Base-by-base conservation (phyloP, 2,329 filamentous ascomycete species). In the Penicillium sp. region DNA sequence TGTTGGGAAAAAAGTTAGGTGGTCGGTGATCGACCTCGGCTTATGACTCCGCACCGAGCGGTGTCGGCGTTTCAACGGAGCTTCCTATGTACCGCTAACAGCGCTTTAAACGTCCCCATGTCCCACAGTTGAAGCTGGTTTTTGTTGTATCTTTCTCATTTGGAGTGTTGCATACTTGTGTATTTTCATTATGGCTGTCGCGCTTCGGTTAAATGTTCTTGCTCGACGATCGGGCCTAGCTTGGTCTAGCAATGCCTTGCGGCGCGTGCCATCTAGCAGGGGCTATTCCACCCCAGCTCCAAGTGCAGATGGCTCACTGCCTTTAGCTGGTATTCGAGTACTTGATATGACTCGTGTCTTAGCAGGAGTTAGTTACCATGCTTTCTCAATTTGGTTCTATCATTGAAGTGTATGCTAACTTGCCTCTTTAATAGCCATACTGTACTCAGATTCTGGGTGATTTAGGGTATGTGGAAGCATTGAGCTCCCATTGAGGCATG, bases 371-470 rank as follows among this genome's bases (percentile, higher is more conserved):
- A 77, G 89, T 83, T 14, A 2, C 25, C 16, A 27, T 35, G 31
- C 3, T 42, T 23, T 21, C 39, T 50, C 55, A 57, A 43, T 3
- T 39, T 13, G 13, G 49, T 50, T 43, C 25, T 29, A 14, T 33
- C 33, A 16, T 29, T 27, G 44, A 19, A 50, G 52, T 58, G 50
- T 51, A 42, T 57, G 25, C 58, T 61, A 51, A 66, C 46, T 33
- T 58, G 51, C 29, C 19, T 55, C 14, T 27, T 4, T 19, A 25
- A 51, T 69, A 98, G 92, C 95, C 95, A 64, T 98, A 98, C 72
- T 97, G 92, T 69, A 98, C 95, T 37, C 95, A 99, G 75, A 97
- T 99, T 53, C 79, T 99, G 10, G 95, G 93, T 55, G 95, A 99
- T 76, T 83, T 99, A 67, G 95, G 95, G 93, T 96, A 86, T 74